These are phyloP conservation scores for Trametes sp. DNA, from an alignment of 1,284 basidiomycete species.

Conservation along the genomic window DNA sequence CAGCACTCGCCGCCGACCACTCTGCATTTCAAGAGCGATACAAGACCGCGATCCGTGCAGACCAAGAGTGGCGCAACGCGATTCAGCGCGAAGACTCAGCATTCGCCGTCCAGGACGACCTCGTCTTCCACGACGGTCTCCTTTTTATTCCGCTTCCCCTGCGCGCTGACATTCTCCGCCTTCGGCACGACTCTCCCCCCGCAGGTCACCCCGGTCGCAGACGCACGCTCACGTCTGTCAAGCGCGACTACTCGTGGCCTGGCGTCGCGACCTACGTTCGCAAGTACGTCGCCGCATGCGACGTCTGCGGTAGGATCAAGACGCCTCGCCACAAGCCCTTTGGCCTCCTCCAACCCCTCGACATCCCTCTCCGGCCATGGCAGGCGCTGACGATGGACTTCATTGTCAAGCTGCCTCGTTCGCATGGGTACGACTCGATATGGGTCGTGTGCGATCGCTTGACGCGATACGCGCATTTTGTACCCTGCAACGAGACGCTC, in stretches of 20 bases:
- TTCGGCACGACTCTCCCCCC: conserved; percentile 1
- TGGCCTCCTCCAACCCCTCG: conserved; percentile 29
- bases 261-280: conserved; percentile 20
- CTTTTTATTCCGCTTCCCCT: background rate
- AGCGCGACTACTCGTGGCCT: background rate
- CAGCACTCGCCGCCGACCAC: conserved; percentile 41
- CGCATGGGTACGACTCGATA: conserved; percentile 38
- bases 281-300: conserved; percentile 37
- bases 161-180: background rate
- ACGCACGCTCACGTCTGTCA: background rate
- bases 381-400: conserved; percentile 46
- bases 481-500: conserved; percentile 38
- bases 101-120: background rate
- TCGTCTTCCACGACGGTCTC: background rate
- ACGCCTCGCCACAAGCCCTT: conserved; percentile 28
- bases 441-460: conserved; percentile 13
- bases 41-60: conserved; percentile 35
- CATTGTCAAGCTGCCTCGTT: conserved; percentile 46
- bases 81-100: background rate
- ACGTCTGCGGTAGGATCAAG: conserved; percentile 33
- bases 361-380: conserved; percentile 43
- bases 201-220: conserved; percentile 28
- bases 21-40: conserved; percentile 42
- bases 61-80: conserved; percentile 20
- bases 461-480: conserved; percentile 39